phyloP scores from a whole-genome alignment of 805 yeast genomes.

The Lipomyces spencermartinsiae region DNA sequence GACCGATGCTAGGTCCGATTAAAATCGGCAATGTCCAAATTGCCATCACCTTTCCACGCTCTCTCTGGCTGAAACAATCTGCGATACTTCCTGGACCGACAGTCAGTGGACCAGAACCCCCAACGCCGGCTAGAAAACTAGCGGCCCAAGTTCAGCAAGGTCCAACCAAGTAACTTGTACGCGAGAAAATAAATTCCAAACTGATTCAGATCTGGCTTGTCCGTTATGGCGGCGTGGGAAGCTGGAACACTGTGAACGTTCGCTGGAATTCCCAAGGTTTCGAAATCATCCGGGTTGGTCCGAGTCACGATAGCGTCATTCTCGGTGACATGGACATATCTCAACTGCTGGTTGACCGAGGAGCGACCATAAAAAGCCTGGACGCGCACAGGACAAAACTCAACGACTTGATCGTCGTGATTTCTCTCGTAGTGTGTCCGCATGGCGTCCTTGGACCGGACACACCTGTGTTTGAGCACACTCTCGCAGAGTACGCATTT shows the following conservation, averaged over 20 bases:
- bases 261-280: not conserved
- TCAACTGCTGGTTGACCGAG: not conserved
- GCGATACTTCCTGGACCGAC: conserved; percentile 74
- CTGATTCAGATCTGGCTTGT: not conserved
- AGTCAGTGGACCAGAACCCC: conserved; percentile 70
- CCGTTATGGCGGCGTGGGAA: not conserved
- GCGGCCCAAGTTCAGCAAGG: not conserved
- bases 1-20: conserved; percentile 75
- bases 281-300: not conserved
- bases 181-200: not conserved
- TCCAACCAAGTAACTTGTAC: not conserved
- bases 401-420: not conserved
- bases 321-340: not conserved
- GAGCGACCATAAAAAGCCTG: not conserved
- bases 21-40: conserved; percentile 64
- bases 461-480: too few species aligned
- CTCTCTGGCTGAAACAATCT: conserved; percentile 56
- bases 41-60: conserved; percentile 63
- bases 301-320: not conserved
- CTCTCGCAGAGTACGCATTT: too few species aligned
- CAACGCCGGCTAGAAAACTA: conserved; percentile 74
- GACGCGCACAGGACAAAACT: not conserved
- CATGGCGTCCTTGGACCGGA: too few species aligned
- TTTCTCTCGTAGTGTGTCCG: too few species aligned
- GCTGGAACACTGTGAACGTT: not conserved